phyloP scores from a whole-genome alignment of 371 early-diverging fungal species.

The Mortierella sp. region DNA sequence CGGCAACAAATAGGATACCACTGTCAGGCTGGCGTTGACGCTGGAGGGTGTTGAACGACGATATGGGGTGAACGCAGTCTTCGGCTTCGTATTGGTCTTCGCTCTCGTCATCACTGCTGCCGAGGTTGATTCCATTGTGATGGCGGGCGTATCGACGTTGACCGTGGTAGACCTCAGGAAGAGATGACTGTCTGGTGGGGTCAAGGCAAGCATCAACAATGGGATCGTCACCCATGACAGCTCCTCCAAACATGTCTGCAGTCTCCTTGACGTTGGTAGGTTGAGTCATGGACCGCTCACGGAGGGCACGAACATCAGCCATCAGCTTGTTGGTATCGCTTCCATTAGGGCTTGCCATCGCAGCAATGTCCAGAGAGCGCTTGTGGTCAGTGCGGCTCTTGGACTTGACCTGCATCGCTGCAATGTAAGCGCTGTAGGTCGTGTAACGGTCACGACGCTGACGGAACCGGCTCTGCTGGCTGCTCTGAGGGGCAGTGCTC shows the following conservation, averaged over 20 bases:
- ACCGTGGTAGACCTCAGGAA: background rate
- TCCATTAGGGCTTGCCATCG: background rate
- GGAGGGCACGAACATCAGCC: slow-evolving; percentile 11
- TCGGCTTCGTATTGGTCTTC: background rate
- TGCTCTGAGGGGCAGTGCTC: background rate
- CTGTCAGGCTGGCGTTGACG: slow-evolving; percentile 26
- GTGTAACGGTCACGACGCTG: slow-evolving; percentile 34
- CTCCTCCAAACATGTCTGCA: background rate
- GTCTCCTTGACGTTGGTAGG: slow-evolving; percentile 3
- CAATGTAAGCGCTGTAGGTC: slow-evolving; percentile 38
- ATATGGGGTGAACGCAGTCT: background rate
- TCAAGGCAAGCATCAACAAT: background rate
- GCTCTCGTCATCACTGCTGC: slow-evolving; percentile 18
- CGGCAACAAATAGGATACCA: slow-evolving; percentile 48
- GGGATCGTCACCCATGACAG: background rate
- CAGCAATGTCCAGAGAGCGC: slow-evolving; percentile 12
- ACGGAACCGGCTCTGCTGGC: slow-evolving; percentile 9
- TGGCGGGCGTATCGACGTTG: background rate
- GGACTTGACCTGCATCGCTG: slow-evolving; percentile 40
- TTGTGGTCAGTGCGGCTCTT: slow-evolving; percentile 35
- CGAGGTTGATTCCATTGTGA: slow-evolving; percentile 8
- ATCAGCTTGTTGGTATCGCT: slow-evolving; percentile 20
- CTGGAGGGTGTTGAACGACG: slow-evolving; percentile 4
- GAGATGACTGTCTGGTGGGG: background rate
- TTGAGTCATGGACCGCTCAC: slow-evolving; percentile 13